A percentile compares a stretch with the other conserved stretches of the same genome.
Evolutionary conservation across 2,329 filamentous ascomycete genomes (phyloP).

Genomic region (Phialophora tarda): DNA sequence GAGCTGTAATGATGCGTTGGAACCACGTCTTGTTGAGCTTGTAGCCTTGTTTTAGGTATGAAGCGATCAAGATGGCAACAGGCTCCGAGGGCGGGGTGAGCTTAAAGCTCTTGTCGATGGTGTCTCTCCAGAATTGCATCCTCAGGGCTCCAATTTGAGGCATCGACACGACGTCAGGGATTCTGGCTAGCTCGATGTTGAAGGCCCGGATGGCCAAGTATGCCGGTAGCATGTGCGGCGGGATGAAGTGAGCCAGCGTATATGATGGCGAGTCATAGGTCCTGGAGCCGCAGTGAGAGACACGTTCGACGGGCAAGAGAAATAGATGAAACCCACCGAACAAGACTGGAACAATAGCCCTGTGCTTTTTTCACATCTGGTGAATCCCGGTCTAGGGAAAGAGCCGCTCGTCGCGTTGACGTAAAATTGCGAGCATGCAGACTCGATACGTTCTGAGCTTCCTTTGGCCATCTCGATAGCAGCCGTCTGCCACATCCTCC

Average conservation of each 20-base stretch:
- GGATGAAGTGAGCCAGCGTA: conserved; percentile 83
- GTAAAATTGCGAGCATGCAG: conserved; percentile 28
- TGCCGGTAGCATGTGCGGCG: conserved; percentile 73
- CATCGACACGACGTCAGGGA: conserved; percentile 88
- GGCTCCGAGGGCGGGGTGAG: conserved; percentile 86
- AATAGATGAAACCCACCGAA: conserved; percentile 51
- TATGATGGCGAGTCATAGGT: conserved; percentile 89
- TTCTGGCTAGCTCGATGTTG: conserved; percentile 87
- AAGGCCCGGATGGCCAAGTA: conserved; percentile 91
- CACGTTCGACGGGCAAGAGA: neutral
- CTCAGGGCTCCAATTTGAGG: conserved; percentile 86
- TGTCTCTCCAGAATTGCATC: conserved; percentile 93
- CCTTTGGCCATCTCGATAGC: conserved; percentile 7
- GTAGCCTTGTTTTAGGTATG: conserved; percentile 64
- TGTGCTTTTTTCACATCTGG: conserved; percentile 61
- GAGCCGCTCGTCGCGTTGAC: conserved; percentile 20
- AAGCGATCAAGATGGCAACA: conserved; percentile 80
- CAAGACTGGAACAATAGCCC: conserved; percentile 64
- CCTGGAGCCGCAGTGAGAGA: conserved; percentile 52
- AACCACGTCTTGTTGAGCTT: conserved; percentile 73
- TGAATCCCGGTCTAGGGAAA: conserved; percentile 42
- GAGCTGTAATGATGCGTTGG: conserved; percentile 75
- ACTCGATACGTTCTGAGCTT: conserved; percentile 23
- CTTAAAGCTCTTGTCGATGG: conserved; percentile 76
- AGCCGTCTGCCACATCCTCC: neutral